A percentile compares a stretch with the other conserved stretches of the same genome.
Evolutionary conservation across 305 asterid species (phyloP).

Genomic region (Vinca major): DNA sequence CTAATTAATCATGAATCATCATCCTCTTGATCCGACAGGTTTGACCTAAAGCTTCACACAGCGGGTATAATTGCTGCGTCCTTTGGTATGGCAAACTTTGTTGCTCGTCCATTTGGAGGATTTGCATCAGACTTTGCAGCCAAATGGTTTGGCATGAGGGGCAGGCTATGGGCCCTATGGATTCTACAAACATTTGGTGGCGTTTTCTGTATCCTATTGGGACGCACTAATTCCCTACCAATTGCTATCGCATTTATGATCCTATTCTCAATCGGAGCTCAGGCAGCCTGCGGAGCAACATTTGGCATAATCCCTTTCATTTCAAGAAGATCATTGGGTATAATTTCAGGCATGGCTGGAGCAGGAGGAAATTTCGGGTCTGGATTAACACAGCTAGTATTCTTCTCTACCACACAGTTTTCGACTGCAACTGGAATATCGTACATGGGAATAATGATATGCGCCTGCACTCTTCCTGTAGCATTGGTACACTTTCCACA

Average conservation of each 20-base stretch:
- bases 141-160: constrained; percentile 33
- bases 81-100: constrained; percentile 31
- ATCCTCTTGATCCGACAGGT: constrained; percentile 12
- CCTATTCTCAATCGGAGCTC: constrained; percentile 32
- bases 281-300: constrained; percentile 36
- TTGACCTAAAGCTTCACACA: constrained; percentile 30
- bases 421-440: constrained; percentile 25
- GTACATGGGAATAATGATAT: constrained; percentile 36
- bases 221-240: constrained; percentile 21
- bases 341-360: constrained; percentile 29
- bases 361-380: constrained; percentile 37
- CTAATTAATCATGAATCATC: no score
- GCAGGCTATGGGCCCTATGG: constrained; percentile 33
- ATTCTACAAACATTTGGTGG: constrained; percentile 32
- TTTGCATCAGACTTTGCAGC: constrained; percentile 28
- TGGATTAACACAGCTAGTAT: constrained; percentile 32
- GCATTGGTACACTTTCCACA: constrained; percentile 33
- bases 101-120: constrained; percentile 39
- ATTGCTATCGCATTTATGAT: constrained; percentile 26
- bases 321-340: constrained; percentile 29
- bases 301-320: constrained; percentile 34
- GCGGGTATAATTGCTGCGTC: constrained; percentile 36
- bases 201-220: constrained; percentile 25
- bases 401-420: constrained; percentile 21
- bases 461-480: constrained; percentile 32